A percentile compares a stretch with the other conserved stretches of the same genome.
phyloP scores from a whole-genome alignment of 2,329 filamentous ascomycete species.

The Cladophialophora carrionii region DNA sequence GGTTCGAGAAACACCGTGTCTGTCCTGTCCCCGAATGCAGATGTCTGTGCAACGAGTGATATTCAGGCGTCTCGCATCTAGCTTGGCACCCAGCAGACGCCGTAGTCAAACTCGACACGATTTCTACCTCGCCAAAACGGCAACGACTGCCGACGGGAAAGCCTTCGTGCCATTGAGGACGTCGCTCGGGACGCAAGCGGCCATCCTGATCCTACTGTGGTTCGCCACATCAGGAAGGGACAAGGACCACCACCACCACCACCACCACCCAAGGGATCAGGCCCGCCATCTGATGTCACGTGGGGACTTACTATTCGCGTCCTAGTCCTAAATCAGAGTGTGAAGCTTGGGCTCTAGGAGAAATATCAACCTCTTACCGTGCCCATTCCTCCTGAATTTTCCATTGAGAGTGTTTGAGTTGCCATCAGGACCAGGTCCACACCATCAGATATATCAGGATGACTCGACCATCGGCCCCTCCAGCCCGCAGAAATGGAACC shows the following conservation, averaged over 20 bases:
- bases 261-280: background rate
- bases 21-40: constrained; percentile 61
- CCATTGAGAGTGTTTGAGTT: background rate
- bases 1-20: constrained; percentile 60
- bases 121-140: background rate
- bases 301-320: background rate
- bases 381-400: background rate
- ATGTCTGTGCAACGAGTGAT: constrained; percentile 53
- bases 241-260: background rate
- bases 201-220: background rate
- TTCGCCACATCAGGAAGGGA: background rate
- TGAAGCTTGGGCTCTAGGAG: background rate
- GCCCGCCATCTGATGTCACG: constrained; percentile 12
- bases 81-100: background rate
- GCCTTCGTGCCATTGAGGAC: too few relatives aligned
- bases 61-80: background rate
- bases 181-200: background rate
- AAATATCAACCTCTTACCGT: background rate
- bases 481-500: constrained; percentile 5
- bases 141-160: background rate
- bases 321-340: background rate
- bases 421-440: background rate
- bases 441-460: background rate
- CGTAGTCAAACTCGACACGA: background rate
- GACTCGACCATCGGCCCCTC: background rate